Percentiles rank a stretch among this genome's conserved stretches.
phyloP scores from a whole-genome alignment of 345 rosid genomes.

The Ceriops zippeliana region DNA sequence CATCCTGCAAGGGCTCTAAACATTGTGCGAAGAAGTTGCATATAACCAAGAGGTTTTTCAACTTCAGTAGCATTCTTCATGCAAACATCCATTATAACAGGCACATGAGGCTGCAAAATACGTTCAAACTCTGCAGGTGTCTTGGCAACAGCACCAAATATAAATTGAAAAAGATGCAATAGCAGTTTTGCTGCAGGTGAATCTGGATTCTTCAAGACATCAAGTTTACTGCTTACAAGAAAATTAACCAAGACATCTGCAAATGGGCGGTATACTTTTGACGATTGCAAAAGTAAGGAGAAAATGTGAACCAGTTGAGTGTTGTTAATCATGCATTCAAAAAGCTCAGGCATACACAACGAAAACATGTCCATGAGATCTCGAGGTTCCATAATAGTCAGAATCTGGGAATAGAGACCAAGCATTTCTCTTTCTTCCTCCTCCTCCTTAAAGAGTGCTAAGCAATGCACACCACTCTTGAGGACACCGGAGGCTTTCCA shows the following conservation, averaged over 20 bases:
- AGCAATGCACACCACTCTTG: constrained; percentile 95
- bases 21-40: constrained; percentile 92
- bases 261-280: constrained; percentile 81
- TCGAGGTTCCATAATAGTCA: constrained; percentile 95
- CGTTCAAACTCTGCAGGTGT: constrained; percentile 94
- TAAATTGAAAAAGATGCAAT: constrained; percentile 86
- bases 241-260: constrained; percentile 90
- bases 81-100: constrained; percentile 93
- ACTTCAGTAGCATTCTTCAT: constrained; percentile 93
- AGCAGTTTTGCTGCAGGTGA: constrained; percentile 80
- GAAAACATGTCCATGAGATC: constrained; percentile 99
- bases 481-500: constrained; percentile 97
- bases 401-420: constrained; percentile 79
- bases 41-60: constrained; percentile 87
- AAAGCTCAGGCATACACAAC: constrained; percentile 95
- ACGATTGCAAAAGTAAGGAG: constrained; percentile 76
- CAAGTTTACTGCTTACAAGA: constrained; percentile 87
- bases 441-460: constrained; percentile 96
- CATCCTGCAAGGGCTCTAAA: constrained; percentile 88
- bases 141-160: constrained; percentile 89
- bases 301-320: constrained; percentile 87
- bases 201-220: constrained; percentile 82
- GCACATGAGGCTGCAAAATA: constrained; percentile 92
- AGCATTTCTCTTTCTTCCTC: constrained; percentile 98
- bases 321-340: constrained; percentile 91